Conservation (phyloP, 2,329 filamentous ascomycete species). For the Fusarium piperis region DNA sequence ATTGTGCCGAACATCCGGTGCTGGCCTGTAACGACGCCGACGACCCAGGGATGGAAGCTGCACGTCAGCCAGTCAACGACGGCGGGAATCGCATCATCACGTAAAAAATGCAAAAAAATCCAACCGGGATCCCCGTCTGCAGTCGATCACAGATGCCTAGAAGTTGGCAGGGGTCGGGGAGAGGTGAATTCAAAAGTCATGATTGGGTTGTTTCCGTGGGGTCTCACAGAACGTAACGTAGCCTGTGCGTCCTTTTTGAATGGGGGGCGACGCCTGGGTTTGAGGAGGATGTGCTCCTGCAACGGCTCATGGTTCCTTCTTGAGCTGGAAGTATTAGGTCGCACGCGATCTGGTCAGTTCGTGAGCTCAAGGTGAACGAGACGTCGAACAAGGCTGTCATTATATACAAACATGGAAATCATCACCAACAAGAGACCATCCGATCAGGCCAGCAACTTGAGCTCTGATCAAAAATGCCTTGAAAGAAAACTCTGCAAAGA, state of each 20-base stretch:
- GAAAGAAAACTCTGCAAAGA: neutral
- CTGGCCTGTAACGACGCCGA: constrained; percentile 31
- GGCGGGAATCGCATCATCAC: constrained; percentile 29
- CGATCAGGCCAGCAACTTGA: neutral
- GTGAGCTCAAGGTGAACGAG: constrained; percentile 7
- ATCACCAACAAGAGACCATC: neutral
- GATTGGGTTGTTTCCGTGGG: constrained; percentile 36
- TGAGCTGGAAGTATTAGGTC: constrained; percentile 9
- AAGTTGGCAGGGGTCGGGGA: constrained; percentile 8
- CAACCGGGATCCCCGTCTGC: constrained; percentile 13
- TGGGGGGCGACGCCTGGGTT: constrained; percentile 2
- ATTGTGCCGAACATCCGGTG: constrained; percentile 42
- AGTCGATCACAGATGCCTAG: constrained; percentile 28
- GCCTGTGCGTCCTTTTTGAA: constrained; percentile 5
- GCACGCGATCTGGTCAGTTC: constrained; percentile 16
- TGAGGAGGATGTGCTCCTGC: neutral
- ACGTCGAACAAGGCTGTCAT: neutral
- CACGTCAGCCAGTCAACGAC: constrained; percentile 18
- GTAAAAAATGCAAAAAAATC: constrained; percentile 5
- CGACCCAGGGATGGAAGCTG: constrained; percentile 28
- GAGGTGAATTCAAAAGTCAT: neutral
- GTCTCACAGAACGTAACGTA: constrained; percentile 8
- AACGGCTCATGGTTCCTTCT: neutral
- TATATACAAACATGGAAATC: neutral
- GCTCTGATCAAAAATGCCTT: neutral